phyloP scores from a whole-genome alignment of 2,329 filamentous ascomycete genomes.

The Microcyclospora pomicola region DNA sequence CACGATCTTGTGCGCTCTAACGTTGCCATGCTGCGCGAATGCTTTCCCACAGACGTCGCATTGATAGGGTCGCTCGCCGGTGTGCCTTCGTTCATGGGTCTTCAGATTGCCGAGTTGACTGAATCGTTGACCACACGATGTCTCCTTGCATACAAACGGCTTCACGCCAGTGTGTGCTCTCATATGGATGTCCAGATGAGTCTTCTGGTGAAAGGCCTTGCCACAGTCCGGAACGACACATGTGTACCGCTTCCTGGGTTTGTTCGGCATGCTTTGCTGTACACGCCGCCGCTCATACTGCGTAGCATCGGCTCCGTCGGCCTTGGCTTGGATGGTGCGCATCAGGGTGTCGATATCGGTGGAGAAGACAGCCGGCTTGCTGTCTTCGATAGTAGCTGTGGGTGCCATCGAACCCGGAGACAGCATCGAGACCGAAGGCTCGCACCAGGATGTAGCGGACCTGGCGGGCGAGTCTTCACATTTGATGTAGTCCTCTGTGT shows the following conservation, averaged over 20 bases:
- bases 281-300: background rate
- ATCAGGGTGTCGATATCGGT: slow-evolving; percentile 79
- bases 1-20: slow-evolving; percentile 69
- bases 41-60: slow-evolving; percentile 68
- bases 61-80: slow-evolving; percentile 69
- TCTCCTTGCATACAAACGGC: slow-evolving; percentile 72
- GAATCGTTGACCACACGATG: slow-evolving; percentile 64
- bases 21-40: slow-evolving; percentile 77
- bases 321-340: slow-evolving; percentile 68
- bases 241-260: slow-evolving; percentile 50
- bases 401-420: too few species aligned
- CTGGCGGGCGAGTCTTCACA: too few species aligned
- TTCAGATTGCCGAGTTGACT: slow-evolving; percentile 86
- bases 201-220: slow-evolving; percentile 82
- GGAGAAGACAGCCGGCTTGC: slow-evolving; percentile 45
- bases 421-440: too few species aligned
- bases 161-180: slow-evolving; percentile 80
- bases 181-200: slow-evolving; percentile 80
- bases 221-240: slow-evolving; percentile 62
- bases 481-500: too few species aligned
- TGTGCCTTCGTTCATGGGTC: slow-evolving; percentile 80
- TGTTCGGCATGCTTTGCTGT: slow-evolving; percentile 6
- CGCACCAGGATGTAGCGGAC: too few species aligned
- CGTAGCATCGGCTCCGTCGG: slow-evolving; percentile 20
- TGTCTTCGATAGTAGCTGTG: too few species aligned